Base-by-base conservation (phyloP, 1,284 basidiomycete genomes). In the Ganoderma lingzhi region DNA sequence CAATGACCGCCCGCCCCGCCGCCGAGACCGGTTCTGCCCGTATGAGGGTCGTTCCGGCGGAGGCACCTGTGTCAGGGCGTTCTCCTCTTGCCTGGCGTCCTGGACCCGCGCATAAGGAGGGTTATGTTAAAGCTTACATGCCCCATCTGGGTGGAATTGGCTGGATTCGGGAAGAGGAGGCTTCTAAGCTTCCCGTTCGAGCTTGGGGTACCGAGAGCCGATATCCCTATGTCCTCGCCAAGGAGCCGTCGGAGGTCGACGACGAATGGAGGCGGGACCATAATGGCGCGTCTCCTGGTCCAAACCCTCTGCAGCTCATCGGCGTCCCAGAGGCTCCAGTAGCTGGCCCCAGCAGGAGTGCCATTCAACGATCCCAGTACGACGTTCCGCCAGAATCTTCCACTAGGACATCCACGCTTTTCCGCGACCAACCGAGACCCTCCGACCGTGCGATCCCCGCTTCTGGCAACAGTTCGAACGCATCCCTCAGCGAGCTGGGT, bases 221-320 rank as follows among this genome's bases (percentile, higher is more conserved):
- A 12, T 15, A 65, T 30, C 14, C 62, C 9, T 73, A 73, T 39
- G 70, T 63, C 2, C 55, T 73, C 9, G 70, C 70, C 2, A 73
- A 68, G 64, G 68, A 73, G 28, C 68, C 70, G 15, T 58, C 51
- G 28, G 66, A 71, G 28, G 55, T 73, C 9, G 72, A 73, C 51
- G 65, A 67, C 17, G 68, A 63, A 28, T 64, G 65, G 68, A 58
- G 70, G 42, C 28, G 35, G 35, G 41, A 39, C 19, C 55, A 64
- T 62, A 48, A 64, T 48, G 45, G 66, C n/a, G 68, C 41, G 12
- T 53, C 64, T 0, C 68, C 72, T 2, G 61, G 58, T 10, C 67
- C 61, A 0, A 71, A 73, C 64, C 70, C 72, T 1, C 32, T 73
- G 23, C 68, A 70, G 51, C 64, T 73, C 45, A 63, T 53, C 10